These are phyloP conservation scores for Carallia brachiata DNA, from an alignment of 345 rosid genomes.

Conservation along the genomic window DNA sequence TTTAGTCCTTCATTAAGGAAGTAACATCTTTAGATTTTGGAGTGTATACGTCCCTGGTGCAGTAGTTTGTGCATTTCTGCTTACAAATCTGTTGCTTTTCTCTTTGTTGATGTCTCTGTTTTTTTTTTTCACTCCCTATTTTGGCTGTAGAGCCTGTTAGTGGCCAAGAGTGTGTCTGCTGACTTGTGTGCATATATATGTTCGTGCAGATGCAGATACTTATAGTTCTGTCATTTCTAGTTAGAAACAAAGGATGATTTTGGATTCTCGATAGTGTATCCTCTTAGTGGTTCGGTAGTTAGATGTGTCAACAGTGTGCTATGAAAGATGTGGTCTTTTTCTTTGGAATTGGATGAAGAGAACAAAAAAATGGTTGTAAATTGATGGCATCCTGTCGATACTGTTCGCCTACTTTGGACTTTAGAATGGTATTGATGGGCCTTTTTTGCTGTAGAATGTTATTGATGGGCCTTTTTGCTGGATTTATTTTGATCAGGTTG, in stretches of 20 bases:
- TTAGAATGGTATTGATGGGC: slow-evolving; percentile 8
- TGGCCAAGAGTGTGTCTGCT: no score
- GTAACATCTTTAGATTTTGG: no score
- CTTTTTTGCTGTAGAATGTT: slow-evolving; percentile 10
- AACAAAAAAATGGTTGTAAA: neutral
- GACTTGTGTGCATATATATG: no score
- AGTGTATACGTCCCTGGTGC: no score
- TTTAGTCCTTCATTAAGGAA: no score
- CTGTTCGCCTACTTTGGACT: neutral
- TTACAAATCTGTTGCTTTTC: no score
- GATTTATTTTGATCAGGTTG: slow-evolving; percentile 53
- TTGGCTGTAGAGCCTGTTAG: no score
- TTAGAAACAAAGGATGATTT: neutral
- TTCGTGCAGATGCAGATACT: neutral
- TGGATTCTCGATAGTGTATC: neutral
- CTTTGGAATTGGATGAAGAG: neutral
- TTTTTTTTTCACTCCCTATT: no score
- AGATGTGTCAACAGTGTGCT: neutral
- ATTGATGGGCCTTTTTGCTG: slow-evolving; percentile 9
- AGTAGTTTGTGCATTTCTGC: no score
- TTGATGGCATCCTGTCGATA: neutral
- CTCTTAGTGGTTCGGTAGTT: neutral
- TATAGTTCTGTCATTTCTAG: neutral
- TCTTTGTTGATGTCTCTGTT: no score
- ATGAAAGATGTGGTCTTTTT: neutral